These are phyloP conservation scores for Serpula lacrymans DNA, from an alignment of 768 basidiomycete genomes.

Conservation along the genomic window DNA sequence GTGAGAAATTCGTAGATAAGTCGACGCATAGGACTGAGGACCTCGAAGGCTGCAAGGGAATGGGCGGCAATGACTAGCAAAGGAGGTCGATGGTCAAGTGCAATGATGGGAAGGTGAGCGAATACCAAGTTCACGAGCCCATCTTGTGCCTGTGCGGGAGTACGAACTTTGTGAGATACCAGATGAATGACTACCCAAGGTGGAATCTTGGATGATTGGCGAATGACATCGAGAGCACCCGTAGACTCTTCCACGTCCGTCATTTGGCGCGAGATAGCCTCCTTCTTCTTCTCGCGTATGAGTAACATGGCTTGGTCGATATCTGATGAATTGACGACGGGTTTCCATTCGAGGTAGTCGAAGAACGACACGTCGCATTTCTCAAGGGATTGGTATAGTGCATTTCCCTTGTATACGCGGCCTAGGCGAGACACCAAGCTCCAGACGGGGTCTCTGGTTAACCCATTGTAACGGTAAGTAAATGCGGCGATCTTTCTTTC, in stretches of 20 bases:
- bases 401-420: constrained; percentile 2
- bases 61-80: constrained; percentile 45
- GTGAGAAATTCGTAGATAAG: constrained; percentile 41
- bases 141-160: constrained; percentile 41
- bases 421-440: constrained; percentile 34
- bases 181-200: constrained; percentile 56
- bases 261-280: constrained; percentile 1
- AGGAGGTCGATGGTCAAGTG: constrained; percentile 35
- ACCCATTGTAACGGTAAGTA: constrained; percentile 29
- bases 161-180: constrained; percentile 43
- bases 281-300: constrained; percentile 13
- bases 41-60: constrained; percentile 47
- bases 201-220: constrained; percentile 33
- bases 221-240: neutral
- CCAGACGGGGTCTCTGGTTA: constrained; percentile 43
- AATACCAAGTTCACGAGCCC: constrained; percentile 42
- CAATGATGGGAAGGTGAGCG: constrained; percentile 31
- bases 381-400: constrained; percentile 21
- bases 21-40: constrained; percentile 43
- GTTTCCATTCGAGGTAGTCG: constrained; percentile 40
- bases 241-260: neutral
- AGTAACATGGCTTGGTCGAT: constrained; percentile 28
- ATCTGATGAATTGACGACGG: constrained; percentile 30
- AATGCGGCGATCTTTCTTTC: constrained; percentile 20
- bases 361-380: constrained; percentile 29